Evolutionary conservation across 208 protist species (phyloP).

Genomic region (Acanthamoeba culbertsoni): DNA sequence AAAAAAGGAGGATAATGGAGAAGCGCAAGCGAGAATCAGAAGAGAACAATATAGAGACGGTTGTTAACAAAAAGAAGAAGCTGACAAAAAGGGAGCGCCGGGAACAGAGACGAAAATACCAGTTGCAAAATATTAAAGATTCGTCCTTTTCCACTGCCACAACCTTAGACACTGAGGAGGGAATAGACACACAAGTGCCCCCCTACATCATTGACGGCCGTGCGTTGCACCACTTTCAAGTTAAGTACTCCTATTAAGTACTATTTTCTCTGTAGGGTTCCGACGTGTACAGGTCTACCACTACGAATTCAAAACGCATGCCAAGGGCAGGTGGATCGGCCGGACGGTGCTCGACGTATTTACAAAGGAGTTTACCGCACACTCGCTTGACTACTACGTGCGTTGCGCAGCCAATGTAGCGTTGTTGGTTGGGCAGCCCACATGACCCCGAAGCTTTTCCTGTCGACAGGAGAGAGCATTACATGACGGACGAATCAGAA

Average conservation of each 20-base stretch:
- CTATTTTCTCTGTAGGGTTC: constrained; percentile 49
- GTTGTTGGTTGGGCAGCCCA: background rate
- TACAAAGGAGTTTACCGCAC: constrained; percentile 88
- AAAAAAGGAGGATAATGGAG: background rate
- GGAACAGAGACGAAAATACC: background rate
- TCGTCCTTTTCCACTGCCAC: background rate
- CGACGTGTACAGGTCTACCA: constrained; percentile 88
- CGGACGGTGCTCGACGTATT: constrained; percentile 87
- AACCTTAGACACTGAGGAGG: background rate
- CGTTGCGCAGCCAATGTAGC: background rate
- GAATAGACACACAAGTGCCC: background rate
- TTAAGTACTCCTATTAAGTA: background rate
- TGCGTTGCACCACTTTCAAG: too few species aligned
- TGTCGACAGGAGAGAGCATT: background rate
- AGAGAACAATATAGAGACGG: too few species aligned
- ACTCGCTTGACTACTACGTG: constrained; percentile 87
- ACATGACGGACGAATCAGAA: background rate
- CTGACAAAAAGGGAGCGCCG: background rate
- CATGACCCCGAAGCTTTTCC: background rate
- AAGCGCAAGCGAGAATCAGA: background rate
- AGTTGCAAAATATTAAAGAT: too few species aligned
- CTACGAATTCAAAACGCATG: constrained; percentile 85
- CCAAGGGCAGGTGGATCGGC: constrained; percentile 92
- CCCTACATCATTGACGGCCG: background rate
- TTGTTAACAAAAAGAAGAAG: background rate